Conservation (phyloP, 2,329 filamentous ascomycete genomes). For the Trichoderma simmonsii region DNA sequence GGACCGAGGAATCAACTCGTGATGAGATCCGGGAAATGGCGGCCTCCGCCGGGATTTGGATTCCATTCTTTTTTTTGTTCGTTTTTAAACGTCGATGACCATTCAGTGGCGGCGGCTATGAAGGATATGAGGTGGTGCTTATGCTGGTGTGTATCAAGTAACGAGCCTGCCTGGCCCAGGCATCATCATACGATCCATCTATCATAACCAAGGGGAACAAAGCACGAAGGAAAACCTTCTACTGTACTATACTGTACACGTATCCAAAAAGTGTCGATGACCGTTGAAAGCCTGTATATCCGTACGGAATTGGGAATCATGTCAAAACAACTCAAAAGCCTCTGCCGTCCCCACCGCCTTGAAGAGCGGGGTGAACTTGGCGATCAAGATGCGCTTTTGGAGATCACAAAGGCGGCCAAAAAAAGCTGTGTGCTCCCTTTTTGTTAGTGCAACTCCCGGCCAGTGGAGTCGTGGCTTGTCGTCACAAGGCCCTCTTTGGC, state of each 20-base stretch:
- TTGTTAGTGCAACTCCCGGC: slow-evolving; percentile 2
- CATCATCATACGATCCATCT: slow-evolving; percentile 5
- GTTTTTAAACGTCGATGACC: not conserved
- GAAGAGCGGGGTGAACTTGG: slow-evolving; percentile 9
- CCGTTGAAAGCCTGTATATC: not conserved
- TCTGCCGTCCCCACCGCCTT: not conserved
- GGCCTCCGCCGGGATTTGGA: not conserved
- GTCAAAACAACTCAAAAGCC: not conserved
- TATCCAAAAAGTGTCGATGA: not conserved
- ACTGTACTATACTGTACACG: not conserved
- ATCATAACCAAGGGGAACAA: not conserved
- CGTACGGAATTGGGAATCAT: not conserved
- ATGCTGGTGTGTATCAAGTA: not conserved
- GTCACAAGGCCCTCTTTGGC: slow-evolving; percentile 15
- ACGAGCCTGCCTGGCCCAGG: not conserved
- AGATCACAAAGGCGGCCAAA: slow-evolving; percentile 9
- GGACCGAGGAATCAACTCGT: not conserved
- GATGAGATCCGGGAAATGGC: slow-evolving; percentile 1
- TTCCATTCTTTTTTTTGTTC: not conserved
- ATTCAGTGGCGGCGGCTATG: not conserved
- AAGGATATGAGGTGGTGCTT: not conserved
- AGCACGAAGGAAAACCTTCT: not conserved
- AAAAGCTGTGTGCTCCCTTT: not conserved
- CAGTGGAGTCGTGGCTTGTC: slow-evolving; percentile 10
- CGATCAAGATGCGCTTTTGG: slow-evolving; percentile 14